phyloP scores from a whole-genome alignment of 2,329 filamentous ascomycete genomes.

The Anthostomella pinea region DNA sequence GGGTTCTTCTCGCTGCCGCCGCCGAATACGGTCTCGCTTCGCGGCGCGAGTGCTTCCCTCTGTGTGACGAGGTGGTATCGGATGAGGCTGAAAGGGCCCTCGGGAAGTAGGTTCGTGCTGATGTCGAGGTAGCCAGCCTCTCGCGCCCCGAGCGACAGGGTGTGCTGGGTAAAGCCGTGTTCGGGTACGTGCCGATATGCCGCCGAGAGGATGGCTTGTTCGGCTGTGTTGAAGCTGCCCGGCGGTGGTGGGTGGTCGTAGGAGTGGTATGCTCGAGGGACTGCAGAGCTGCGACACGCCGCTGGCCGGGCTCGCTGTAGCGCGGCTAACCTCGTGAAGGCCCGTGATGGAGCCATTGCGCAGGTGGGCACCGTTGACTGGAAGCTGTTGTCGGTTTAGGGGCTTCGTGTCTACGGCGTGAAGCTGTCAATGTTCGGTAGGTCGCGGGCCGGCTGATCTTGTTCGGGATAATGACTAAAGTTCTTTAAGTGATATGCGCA shows the following conservation, averaged over 20 bases:
- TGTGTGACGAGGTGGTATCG: constrained; percentile 71
- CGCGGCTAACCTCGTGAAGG: constrained; percentile 16
- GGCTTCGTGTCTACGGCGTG: too few relatives aligned
- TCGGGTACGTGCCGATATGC: constrained; percentile 74
- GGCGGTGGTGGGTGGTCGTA: constrained; percentile 62
- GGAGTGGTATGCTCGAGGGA: constrained; percentile 62
- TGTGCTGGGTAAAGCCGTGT: constrained; percentile 74
- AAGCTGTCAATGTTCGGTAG: not conserved
- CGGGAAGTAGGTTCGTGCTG: constrained; percentile 76
- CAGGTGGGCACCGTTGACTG: too few relatives aligned
- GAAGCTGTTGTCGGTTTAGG: too few relatives aligned
- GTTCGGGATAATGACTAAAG: too few relatives aligned
- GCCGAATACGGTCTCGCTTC: constrained; percentile 39
- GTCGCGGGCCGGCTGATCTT: too few relatives aligned
- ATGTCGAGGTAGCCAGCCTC: constrained; percentile 86
- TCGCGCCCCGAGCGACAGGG: constrained; percentile 74
- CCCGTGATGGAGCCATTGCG: constrained; percentile 29
- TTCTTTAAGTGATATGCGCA: too few relatives aligned
- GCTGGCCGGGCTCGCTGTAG: constrained; percentile 9
- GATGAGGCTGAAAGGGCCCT: constrained; percentile 78
- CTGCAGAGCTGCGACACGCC: not conserved
- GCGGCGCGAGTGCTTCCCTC: constrained; percentile 55
- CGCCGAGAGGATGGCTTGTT: constrained; percentile 76
- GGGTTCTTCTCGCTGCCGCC: constrained; percentile 24
- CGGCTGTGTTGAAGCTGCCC: constrained; percentile 62